phyloP scores from a whole-genome alignment of 345 rosid genomes.

The Pistacia integerrima region DNA sequence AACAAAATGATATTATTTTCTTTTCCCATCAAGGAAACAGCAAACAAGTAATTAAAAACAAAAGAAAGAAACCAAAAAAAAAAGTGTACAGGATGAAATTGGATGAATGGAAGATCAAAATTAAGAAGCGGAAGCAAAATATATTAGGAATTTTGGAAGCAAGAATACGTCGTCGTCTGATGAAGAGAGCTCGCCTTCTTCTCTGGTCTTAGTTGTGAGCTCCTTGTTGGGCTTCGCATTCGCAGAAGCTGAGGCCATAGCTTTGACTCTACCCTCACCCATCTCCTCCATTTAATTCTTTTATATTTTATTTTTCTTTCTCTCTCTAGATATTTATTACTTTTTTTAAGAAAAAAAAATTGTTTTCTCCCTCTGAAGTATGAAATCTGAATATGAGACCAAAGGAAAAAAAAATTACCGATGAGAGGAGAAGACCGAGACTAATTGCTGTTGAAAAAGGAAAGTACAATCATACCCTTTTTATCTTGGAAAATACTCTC shows the following conservation, averaged over 20 bases:
- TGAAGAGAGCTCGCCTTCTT: conserved; percentile 88
- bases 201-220: conserved; percentile 32
- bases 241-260: conserved; percentile 10
- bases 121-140: neutral
- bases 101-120: neutral
- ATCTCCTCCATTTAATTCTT: conserved; percentile 14
- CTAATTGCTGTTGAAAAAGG: neutral
- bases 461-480: neutral
- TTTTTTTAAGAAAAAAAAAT: too few species aligned
- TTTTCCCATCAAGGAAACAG: conserved; percentile 21
- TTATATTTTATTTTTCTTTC: conserved; percentile 5
- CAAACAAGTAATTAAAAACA: neutral
- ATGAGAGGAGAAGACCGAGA: neutral
- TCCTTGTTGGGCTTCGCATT: conserved; percentile 29
- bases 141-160: neutral
- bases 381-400: neutral
- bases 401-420: too few species aligned
- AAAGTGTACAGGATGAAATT: neutral
- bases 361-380: neutral
- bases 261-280: conserved; percentile 18
- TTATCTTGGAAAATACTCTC: neutral
- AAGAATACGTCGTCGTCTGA: conserved; percentile 59
- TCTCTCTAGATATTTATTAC: conserved; percentile 1
- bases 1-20: neutral
- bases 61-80: neutral